These are phyloP conservation scores for Russula compacta DNA, from an alignment of 768 basidiomycete species.

Conservation along the genomic window DNA sequence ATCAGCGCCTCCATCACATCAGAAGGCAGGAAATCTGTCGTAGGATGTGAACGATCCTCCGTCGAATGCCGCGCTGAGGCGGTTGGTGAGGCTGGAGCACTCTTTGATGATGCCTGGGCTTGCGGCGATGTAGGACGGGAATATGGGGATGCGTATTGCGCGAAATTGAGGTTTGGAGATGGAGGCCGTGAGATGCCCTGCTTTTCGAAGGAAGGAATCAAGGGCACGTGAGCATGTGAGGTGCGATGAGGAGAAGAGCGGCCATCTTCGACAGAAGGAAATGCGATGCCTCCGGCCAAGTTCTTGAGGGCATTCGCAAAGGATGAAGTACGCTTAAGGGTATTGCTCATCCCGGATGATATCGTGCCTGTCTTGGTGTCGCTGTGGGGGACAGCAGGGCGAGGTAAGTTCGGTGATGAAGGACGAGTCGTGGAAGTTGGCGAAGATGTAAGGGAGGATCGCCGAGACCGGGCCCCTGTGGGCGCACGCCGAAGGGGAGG, in stretches of 20 bases:
- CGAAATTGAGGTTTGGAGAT: constrained; percentile 69
- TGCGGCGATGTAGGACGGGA: constrained; percentile 42
- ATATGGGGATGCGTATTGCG: constrained; percentile 72
- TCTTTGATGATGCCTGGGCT: constrained; percentile 15
- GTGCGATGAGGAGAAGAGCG: constrained; percentile 32
- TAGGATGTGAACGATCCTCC: constrained; percentile 27
- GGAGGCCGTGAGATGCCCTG: constrained; percentile 56
- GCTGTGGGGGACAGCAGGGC: constrained; percentile 45
- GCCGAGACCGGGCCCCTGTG: constrained; percentile 32
- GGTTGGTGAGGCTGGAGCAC: constrained; percentile 24
- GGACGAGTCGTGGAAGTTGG: constrained; percentile 32
- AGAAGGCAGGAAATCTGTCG: constrained; percentile 54
- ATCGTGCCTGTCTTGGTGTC: constrained; percentile 57
- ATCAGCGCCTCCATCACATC: constrained; percentile 84
- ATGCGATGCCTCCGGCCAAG: constrained; percentile 61
- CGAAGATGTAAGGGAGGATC: constrained; percentile 44
- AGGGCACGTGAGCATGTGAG: constrained; percentile 22
- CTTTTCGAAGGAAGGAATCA: constrained; percentile 25
- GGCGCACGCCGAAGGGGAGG: constrained; percentile 30
- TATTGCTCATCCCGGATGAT: constrained; percentile 54
- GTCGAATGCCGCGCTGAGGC: constrained; percentile 20
- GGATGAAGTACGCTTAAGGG: constrained; percentile 68
- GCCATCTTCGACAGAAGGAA: constrained; percentile 54
- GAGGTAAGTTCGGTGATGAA: constrained; percentile 37
- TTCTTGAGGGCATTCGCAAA: constrained; percentile 69